A percentile compares a stretch with the other conserved stretches of the same genome.
These are phyloP conservation scores for Porpolomopsis calyptriformis DNA, from an alignment of 768 basidiomycete species.

Conservation along the genomic window DNA sequence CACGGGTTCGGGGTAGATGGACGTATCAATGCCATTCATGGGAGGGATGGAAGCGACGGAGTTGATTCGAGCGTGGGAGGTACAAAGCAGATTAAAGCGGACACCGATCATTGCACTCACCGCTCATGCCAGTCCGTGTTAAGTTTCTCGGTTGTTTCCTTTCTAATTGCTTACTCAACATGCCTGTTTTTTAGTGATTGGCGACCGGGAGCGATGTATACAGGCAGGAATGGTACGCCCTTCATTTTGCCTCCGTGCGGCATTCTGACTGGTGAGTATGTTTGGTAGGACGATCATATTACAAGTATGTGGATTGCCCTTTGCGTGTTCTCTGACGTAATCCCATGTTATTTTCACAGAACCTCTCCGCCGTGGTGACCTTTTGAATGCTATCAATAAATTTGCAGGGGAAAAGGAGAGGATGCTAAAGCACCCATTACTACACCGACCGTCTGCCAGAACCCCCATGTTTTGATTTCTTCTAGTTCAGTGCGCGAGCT, in stretches of 20 bases:
- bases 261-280: conserved; percentile 3
- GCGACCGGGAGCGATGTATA: conserved; percentile 66
- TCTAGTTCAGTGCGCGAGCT: too few species aligned
- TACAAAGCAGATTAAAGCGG: conserved; percentile 52
- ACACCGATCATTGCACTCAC: conserved; percentile 95
- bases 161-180: neutral
- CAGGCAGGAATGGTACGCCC: conserved; percentile 51
- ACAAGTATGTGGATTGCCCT: conserved; percentile 13
- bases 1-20: conserved; percentile 53
- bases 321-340: neutral
- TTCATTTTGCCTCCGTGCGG: neutral
- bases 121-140: conserved; percentile 82
- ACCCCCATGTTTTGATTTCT: too few species aligned
- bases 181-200: conserved; percentile 56
- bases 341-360: conserved; percentile 15
- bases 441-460: conserved; percentile 8
- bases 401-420: conserved; percentile 32
- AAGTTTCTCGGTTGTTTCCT: neutral
- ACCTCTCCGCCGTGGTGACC: conserved; percentile 45
- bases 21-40: conserved; percentile 98
- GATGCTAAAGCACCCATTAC: conserved; percentile 6
- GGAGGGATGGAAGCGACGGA: conserved; percentile 97
- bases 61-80: conserved; percentile 78
- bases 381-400: conserved; percentile 50
- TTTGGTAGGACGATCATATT: conserved; percentile 24